Evolutionary conservation across 495 filamentous ascomycete species (phyloP).

Genomic region (Penicillium canescens): DNA sequence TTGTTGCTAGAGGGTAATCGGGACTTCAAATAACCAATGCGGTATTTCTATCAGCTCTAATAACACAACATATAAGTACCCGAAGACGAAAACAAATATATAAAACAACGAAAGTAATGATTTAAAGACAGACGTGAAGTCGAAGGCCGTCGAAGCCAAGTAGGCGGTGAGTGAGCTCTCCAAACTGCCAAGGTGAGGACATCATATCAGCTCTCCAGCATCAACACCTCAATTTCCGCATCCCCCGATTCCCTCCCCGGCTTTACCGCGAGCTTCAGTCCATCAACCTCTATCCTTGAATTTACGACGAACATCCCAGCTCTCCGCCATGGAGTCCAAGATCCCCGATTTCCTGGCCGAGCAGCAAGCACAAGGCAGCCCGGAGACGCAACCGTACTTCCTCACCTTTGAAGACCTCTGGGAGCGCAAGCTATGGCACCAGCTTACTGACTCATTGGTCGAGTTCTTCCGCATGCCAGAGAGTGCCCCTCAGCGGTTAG

Average conservation of each 20-base stretch:
- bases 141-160: slow-evolving; percentile 2
- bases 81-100: too few species aligned
- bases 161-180: slow-evolving; percentile 6
- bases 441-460: slow-evolving; percentile 86
- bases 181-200: slow-evolving; percentile 11
- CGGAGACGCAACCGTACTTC: slow-evolving; percentile 83
- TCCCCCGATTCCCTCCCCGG: neutral
- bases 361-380: slow-evolving; percentile 80
- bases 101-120: too few species aligned
- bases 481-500: slow-evolving; percentile 80
- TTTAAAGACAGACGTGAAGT: too few species aligned
- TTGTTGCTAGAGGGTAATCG: too few species aligned
- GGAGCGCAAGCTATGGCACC: slow-evolving; percentile 99
- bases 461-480: slow-evolving; percentile 83
- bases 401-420: slow-evolving; percentile 94
- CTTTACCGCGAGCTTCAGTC: neutral
- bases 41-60: too few species aligned
- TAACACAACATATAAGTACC: too few species aligned
- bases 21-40: too few species aligned
- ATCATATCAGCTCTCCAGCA: slow-evolving; percentile 14
- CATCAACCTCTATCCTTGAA: neutral
- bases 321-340: slow-evolving; percentile 70
- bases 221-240: slow-evolving; percentile 8
- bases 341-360: slow-evolving; percentile 90
- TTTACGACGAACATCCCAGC: neutral